Base-by-base conservation (phyloP, 2,329 filamentous ascomycete genomes). In the Penicillium griseofulvum region DNA sequence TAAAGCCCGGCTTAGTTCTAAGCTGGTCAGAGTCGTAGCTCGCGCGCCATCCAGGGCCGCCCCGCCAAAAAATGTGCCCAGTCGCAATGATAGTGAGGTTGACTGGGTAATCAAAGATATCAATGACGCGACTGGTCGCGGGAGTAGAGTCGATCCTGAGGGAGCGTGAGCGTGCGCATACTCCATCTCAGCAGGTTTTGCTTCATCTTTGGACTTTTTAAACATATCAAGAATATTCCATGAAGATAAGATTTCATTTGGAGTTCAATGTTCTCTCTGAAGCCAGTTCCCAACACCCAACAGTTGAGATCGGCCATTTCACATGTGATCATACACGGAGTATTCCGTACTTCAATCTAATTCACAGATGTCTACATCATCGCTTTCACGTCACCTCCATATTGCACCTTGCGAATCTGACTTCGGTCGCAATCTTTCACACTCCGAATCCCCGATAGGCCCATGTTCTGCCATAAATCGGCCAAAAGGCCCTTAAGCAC, bases 381-480 rank as follows among this genome's bases (percentile, higher is more conserved):
- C 28, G 66, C 65, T 48, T 69, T 72, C 49, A 62, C 17, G 51
- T 74, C 71, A 12, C 71, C 71, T n/a, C 62, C 61, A 57, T 75
- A 70, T 42, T 72, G 66, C 14, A 74, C 66, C 53, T 63, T 70
- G 50, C 71, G 62, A 42, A 76, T 62, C 59, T 67, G 63, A 29
- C 61, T 65, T 28, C 71, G 63, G 34, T 67, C 65, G 54, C 72
- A 74, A 37, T 74, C 71, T 10, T 59, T 58, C 33, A 74, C 61
- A 67, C 62, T 71, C 12, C 64, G 59, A 52, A 83, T 80, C 0
- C 83, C 83, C 3, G 78, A 71, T 44, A 85, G 68, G 1, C 80
- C 79, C 79, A 86, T 81, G 9, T 75, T 81, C 52, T 82, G 77
- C 65, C 85, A 83, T 16, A 79, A 71, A 65, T 81, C 85, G 26